phyloP scores from a whole-genome alignment of 345 rosid genomes.

The Heritiera littoralis region DNA sequence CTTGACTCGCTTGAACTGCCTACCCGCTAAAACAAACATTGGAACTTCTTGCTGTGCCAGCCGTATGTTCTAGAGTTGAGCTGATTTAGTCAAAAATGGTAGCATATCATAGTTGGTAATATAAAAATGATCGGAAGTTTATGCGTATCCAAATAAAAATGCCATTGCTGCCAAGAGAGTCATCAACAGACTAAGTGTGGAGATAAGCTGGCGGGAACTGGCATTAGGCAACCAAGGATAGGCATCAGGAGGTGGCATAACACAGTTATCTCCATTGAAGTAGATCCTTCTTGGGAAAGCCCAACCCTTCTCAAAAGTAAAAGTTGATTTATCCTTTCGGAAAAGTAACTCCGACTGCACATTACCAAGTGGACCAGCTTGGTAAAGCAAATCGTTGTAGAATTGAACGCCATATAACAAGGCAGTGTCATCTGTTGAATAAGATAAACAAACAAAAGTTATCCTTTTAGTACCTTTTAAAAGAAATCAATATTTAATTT shows the following conservation, averaged over 20 bases:
- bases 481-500: background rate
- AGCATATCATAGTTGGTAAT: background rate
- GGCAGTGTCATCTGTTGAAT: slow-evolving; percentile 72
- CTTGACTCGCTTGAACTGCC: background rate
- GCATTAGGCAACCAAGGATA: slow-evolving; percentile 89
- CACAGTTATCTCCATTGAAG: slow-evolving; percentile 87
- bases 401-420: slow-evolving; percentile 78
- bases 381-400: slow-evolving; percentile 75
- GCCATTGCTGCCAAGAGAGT: slow-evolving; percentile 41
- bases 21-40: background rate
- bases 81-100: slow-evolving; percentile 20
- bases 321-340: slow-evolving; percentile 57
- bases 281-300: slow-evolving; percentile 86
- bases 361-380: slow-evolving; percentile 78
- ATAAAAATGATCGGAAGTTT: background rate
- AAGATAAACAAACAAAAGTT: background rate
- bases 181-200: slow-evolving; percentile 30
- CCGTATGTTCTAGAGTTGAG: background rate
- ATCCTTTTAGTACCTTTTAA: background rate
- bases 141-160: slow-evolving; percentile 34
- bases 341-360: slow-evolving; percentile 87
- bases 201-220: slow-evolving; percentile 30
- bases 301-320: slow-evolving; percentile 87
- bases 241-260: slow-evolving; percentile 82
- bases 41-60: slow-evolving; percentile 7